Base-by-base conservation (phyloP, 495 filamentous ascomycete species). In the Penicillium cataractarum region DNA sequence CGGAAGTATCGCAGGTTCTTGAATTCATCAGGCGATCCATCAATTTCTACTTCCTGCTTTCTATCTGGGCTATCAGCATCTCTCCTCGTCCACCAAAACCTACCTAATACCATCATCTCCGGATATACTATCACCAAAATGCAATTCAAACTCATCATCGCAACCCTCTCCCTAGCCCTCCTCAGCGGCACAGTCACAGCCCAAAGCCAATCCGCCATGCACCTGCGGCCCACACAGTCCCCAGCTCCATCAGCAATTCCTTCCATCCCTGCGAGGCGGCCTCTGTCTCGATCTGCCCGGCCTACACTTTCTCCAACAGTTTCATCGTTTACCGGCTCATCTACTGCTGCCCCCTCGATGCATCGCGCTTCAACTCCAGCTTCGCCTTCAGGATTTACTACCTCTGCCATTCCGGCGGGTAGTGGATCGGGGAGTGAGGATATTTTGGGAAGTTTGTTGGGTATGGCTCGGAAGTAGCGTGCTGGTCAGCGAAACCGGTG, bases 121-220 rank as follows among this genome's bases (percentile, higher is more conserved):
- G 48, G 48, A 44, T 46, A 42, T 21, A 24, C 55, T 8, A 9
- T 3, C 26, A 57, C 21, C 35, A 39, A 39, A n/a, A 57, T 57
- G 55, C 40, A 57, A 12, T 6, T 57, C 55, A 48, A 29, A 12
- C 7, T 15, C 27, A 46, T 57, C 19, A 7, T 57, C 39, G 17
- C 26, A 35, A 9, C 55, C 15, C 0, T 40, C 27, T 10, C 13
- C 40, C 40, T 57, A 3, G 40, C 55, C 19, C 40, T 57, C n/a
- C 39, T 57, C 22, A 33, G 26, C 4, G 55, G 55, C 26, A 31
- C 55, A 10, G 40, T 22, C 40, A 35, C 26, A 29, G 55, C 55
- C 12, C 40, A 57, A 26, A 39, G 27, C n/a, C 26, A 27, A 53
- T 21, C 37, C 27, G 0, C 8, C 49, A 53, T 31, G n/a, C 60